Percentiles rank a stretch among this genome's conserved stretches.
phyloP scores from a whole-genome alignment of 2,329 filamentous ascomycete species.

The Alternaria atra region DNA sequence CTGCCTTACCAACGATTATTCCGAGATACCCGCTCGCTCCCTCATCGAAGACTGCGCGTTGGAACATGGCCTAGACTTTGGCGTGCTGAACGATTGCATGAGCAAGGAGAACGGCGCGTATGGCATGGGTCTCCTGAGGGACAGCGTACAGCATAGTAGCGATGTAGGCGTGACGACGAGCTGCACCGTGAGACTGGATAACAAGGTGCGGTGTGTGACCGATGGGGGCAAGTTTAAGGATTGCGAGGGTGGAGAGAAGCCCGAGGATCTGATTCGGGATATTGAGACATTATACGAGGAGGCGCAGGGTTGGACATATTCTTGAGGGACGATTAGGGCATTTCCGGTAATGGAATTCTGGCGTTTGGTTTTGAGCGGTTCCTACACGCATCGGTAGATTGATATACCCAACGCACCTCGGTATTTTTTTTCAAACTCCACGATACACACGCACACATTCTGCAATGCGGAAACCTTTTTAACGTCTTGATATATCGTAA shows the following conservation, averaged over 20 bases:
- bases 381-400: not conserved
- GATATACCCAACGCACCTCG: conserved; percentile 7
- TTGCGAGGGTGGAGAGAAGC: conserved; percentile 73
- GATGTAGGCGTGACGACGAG: conserved; percentile 57
- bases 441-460: conserved; percentile 5
- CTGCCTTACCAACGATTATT: conserved; percentile 82
- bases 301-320: conserved; percentile 41
- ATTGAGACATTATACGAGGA: conserved; percentile 73
- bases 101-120: conserved; percentile 77
- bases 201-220: conserved; percentile 82
- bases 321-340: not conserved
- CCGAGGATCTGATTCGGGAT: conserved; percentile 78
- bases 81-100: conserved; percentile 81
- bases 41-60: conserved; percentile 87
- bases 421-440: not conserved
- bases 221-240: conserved; percentile 82
- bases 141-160: conserved; percentile 71
- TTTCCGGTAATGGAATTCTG: not conserved
- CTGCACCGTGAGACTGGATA: conserved; percentile 70
- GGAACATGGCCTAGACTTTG: conserved; percentile 88
- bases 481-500: conserved; percentile 8
- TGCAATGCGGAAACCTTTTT: not conserved
- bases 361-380: not conserved
- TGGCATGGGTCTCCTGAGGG: conserved; percentile 72
- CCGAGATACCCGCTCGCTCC: conserved; percentile 77